Conservation (phyloP, 768 basidiomycete genomes). For the Leccinum subtestaceum region DNA sequence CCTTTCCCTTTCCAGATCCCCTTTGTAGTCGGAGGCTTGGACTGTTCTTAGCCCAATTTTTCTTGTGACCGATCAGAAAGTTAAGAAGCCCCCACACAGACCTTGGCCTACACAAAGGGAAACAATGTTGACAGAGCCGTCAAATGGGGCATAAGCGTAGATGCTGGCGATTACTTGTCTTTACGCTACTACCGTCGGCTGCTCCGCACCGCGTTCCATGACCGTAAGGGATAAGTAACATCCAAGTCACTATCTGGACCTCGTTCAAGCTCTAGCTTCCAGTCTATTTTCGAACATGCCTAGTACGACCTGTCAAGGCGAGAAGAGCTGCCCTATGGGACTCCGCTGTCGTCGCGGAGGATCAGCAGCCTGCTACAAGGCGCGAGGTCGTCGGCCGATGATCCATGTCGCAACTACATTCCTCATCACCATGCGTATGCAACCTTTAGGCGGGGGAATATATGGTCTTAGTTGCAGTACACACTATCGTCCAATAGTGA, state of each 20-base stretch:
- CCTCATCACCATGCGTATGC: no score
- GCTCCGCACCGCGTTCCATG: not conserved
- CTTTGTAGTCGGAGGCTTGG: not conserved
- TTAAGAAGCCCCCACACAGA: not conserved
- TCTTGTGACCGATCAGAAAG: not conserved
- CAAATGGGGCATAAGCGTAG: not conserved
- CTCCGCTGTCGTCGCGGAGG: no score
- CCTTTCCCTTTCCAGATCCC: not conserved
- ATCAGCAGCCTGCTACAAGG: not conserved
- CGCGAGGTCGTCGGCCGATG: not conserved
- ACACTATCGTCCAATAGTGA: no score
- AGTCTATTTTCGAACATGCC: not conserved
- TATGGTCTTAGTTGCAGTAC: no score
- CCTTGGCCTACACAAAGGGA: not conserved
- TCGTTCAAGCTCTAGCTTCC: not conserved
- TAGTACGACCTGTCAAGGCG: no score
- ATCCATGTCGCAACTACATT: no score
- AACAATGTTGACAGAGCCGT: not conserved
- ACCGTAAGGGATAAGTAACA: not conserved
- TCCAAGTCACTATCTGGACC: not conserved
- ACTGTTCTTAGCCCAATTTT: not conserved
- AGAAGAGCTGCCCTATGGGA: no score
- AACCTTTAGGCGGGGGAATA: no score
- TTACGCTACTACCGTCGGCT: not conserved
- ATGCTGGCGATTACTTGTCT: not conserved